A percentile compares a stretch with the other conserved stretches of the same genome.
Conservation (phyloP, 495 filamentous ascomycete genomes). For the Pyrenopolyporus hunteri region DNA sequence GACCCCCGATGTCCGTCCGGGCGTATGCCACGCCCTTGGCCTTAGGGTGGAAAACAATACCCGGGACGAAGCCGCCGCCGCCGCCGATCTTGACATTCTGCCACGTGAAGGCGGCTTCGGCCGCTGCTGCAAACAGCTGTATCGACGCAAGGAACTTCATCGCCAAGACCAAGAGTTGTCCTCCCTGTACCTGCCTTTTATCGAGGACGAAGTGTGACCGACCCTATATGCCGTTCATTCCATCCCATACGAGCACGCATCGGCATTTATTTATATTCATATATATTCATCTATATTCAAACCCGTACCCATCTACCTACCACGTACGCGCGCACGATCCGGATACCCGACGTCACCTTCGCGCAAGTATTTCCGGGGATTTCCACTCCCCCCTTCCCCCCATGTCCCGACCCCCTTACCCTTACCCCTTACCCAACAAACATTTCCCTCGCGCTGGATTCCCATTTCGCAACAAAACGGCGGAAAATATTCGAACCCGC, state of each 20-base stretch:
- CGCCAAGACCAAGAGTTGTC: constrained; percentile 9
- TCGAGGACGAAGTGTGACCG: background rate
- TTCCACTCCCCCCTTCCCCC: too few relatives aligned
- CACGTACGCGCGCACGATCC: background rate
- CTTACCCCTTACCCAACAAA: too few relatives aligned
- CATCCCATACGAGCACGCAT: background rate
- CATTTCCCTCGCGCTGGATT: constrained; percentile 13
- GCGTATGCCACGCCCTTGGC: constrained; percentile 64
- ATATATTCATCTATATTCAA: constrained; percentile 14
- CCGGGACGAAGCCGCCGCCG: constrained; percentile 66
- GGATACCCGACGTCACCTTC: constrained; percentile 13
- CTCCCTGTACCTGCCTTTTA: background rate
- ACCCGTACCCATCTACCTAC: constrained; percentile 15
- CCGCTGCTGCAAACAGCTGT: constrained; percentile 42
- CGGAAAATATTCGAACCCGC: background rate
- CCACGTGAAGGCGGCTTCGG: constrained; percentile 50
- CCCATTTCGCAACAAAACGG: constrained; percentile 10
- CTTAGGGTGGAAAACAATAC: constrained; percentile 65
- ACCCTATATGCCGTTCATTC: constrained; percentile 10
- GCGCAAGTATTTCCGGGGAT: background rate
- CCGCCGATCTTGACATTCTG: constrained; percentile 57
- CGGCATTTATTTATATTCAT: constrained; percentile 10
- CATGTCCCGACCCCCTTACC: too few relatives aligned
- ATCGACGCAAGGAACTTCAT: constrained; percentile 46
- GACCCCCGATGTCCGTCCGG: constrained; percentile 67